Conservation (phyloP, 2,329 filamentous ascomycete species). For the Pyrenochaeta sp. region DNA sequence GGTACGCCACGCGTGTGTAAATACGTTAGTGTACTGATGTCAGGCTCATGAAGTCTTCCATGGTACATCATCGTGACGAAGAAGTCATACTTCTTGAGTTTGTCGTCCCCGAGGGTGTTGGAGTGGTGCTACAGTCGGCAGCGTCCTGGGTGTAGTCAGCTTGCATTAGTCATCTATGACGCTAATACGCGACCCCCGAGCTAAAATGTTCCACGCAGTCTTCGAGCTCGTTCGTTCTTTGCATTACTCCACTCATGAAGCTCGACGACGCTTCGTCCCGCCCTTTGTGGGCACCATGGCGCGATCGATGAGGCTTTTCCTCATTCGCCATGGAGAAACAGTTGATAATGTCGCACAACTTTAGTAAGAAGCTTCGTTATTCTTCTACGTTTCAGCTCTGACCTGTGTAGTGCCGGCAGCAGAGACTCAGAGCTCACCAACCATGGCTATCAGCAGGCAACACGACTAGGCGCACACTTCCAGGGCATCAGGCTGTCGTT, state of each 20-base stretch:
- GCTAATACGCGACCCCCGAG: slow-evolving; percentile 20
- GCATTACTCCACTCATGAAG: slow-evolving; percentile 21
- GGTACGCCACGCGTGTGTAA: too few relatives aligned
- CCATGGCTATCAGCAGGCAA: slow-evolving; percentile 83
- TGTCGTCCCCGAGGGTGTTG: too few relatives aligned
- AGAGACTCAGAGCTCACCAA: slow-evolving; percentile 83
- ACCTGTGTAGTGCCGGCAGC: slow-evolving; percentile 71
- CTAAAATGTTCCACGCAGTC: slow-evolving; percentile 9
- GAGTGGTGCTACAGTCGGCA: background rate
- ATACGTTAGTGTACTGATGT: too few relatives aligned
- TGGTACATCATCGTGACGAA: too few relatives aligned
- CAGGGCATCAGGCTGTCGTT: slow-evolving; percentile 70
- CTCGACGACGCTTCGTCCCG: slow-evolving; percentile 13
- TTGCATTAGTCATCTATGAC: slow-evolving; percentile 16
- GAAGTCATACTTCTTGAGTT: too few relatives aligned
- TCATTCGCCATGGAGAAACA: slow-evolving; percentile 89
- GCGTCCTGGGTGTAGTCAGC: background rate
- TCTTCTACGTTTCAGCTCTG: slow-evolving; percentile 21
- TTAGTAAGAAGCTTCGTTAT: slow-evolving; percentile 62
- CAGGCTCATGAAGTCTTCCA: too few relatives aligned
- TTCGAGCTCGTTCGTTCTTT: slow-evolving; percentile 5
- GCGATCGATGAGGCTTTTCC: slow-evolving; percentile 68
- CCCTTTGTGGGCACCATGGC: slow-evolving; percentile 34
- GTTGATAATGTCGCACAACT: slow-evolving; percentile 85
- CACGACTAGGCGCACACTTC: slow-evolving; percentile 72